A percentile compares a stretch with the other conserved stretches of the same genome.
Evolutionary conservation across 2,329 filamentous ascomycete genomes (phyloP).

Genomic region (Celoporthe dispersa): DNA sequence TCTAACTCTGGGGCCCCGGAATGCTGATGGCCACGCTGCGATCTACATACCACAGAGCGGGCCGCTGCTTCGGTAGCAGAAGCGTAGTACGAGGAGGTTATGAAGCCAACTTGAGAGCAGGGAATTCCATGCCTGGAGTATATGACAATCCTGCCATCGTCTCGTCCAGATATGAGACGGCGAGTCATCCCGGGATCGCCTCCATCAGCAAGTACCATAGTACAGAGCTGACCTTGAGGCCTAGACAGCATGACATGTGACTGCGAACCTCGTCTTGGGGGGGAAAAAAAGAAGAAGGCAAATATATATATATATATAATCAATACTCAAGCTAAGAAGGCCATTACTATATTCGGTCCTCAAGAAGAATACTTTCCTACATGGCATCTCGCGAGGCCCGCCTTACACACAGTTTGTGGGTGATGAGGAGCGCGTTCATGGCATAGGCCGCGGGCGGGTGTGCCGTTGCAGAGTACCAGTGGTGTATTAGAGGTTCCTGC

Average conservation of each 20-base stretch:
- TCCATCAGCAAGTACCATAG: background rate
- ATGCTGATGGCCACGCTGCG: background rate
- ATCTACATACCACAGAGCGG: background rate
- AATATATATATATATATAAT: too few species aligned
- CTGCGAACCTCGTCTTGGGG: background rate
- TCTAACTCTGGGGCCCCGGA: slow-evolving; percentile 1
- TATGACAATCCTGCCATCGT: too few species aligned
- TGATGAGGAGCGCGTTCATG: too few species aligned
- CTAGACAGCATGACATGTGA: background rate
- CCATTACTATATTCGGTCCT: too few species aligned
- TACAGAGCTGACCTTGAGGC: background rate
- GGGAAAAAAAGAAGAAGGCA: too few species aligned
- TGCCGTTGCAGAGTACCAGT: background rate
- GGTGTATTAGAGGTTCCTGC: background rate
- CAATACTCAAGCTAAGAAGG: too few species aligned
- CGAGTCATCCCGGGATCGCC: too few species aligned
- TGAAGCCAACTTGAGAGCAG: background rate
- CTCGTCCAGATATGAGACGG: background rate
- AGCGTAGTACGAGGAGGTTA: background rate
- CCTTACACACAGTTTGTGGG: too few species aligned
- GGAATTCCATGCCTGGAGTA: too few species aligned
- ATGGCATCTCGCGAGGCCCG: too few species aligned
- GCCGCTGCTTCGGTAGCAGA: background rate
- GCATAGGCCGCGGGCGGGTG: too few species aligned
- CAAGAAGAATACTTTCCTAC: too few species aligned